Evolutionary conservation across 1,284 basidiomycete genomes (phyloP).

Genomic region (Earliella scabrosa): DNA sequence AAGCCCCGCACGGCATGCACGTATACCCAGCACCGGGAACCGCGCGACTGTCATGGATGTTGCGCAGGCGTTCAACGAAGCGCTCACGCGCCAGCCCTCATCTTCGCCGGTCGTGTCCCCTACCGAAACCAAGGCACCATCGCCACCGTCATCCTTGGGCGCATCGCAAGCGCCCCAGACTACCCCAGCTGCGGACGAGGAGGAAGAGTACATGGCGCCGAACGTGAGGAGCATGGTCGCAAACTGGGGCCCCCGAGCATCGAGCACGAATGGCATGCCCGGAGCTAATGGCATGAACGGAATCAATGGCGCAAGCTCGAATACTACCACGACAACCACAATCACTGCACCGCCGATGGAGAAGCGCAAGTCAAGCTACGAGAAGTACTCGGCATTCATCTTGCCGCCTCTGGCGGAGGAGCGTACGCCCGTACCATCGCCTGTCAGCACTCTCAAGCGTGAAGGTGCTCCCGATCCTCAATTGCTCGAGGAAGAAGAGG

Average conservation of each 20-base stretch:
- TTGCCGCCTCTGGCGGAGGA: conserved; percentile 73
- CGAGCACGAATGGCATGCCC: not conserved
- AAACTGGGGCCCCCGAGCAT: conserved; percentile 24
- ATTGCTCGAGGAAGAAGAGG: conserved; percentile 12
- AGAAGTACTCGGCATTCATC: conserved; percentile 62
- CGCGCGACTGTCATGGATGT: conserved; percentile 79
- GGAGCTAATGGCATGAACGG: not conserved
- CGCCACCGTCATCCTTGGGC: conserved; percentile 6
- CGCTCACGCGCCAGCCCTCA: conserved; percentile 13
- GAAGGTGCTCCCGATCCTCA: conserved; percentile 27
- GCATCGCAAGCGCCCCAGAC: not conserved
- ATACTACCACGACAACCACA: not conserved
- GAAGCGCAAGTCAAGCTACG: conserved; percentile 67
- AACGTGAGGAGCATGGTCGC: conserved; percentile 31
- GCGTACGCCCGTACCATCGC: conserved; percentile 60
- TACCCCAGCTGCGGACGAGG: conserved; percentile 6
- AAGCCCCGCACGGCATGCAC: conserved; percentile 44
- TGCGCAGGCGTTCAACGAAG: conserved; percentile 60
- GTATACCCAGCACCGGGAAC: conserved; percentile 70
- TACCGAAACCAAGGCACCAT: conserved; percentile 1
- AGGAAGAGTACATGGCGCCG: conserved; percentile 22
- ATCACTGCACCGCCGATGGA: conserved; percentile 38
- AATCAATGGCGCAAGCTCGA: not conserved
- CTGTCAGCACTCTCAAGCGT: conserved; percentile 55
- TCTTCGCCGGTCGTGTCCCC: conserved; percentile 3